A percentile compares a stretch with the other conserved stretches of the same genome.
These are phyloP conservation scores for Aspergillus fischeri DNA, from an alignment of 2,329 filamentous ascomycete species.

Conservation along the genomic window DNA sequence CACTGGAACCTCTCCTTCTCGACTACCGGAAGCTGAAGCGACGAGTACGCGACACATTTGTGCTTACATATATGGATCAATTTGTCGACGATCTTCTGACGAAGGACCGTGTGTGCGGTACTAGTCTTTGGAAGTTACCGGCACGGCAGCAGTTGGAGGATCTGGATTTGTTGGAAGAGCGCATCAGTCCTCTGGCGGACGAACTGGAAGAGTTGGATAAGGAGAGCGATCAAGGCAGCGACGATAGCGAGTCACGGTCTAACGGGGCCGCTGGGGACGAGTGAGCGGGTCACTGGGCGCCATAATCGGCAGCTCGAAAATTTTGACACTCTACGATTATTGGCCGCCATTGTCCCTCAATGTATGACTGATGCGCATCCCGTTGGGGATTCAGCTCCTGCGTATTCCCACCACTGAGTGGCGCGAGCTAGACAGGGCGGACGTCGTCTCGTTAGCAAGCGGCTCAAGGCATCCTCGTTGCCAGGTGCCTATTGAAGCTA, in stretches of 20 bases:
- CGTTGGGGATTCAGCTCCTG: not conserved
- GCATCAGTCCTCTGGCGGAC: conserved; percentile 77
- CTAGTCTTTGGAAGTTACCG: conserved; percentile 88
- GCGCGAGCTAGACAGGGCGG: not conserved
- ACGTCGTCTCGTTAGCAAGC: not conserved
- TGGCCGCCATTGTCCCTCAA: not conserved
- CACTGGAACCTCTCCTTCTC: conserved; percentile 75
- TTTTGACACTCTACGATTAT: not conserved
- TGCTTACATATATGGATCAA: conserved; percentile 77
- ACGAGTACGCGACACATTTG: conserved; percentile 68
- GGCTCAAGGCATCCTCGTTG: not conserved
- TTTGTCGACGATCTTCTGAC: conserved; percentile 89
- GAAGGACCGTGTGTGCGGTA: conserved; percentile 86
- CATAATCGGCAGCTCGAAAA: not conserved
- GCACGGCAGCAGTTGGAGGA: conserved; percentile 80
- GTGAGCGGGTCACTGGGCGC: conserved; percentile 16
- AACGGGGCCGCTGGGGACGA: conserved; percentile 21
- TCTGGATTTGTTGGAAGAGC: conserved; percentile 77
- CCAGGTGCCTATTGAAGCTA: not conserved
- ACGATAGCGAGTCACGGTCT: conserved; percentile 21
- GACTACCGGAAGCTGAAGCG: conserved; percentile 81
- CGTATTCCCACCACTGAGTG: not conserved
- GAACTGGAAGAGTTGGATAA: conserved; percentile 45
- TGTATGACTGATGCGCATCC: not conserved
- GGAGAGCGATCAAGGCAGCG: conserved; percentile 23